Evolutionary conservation across 371 early-diverging fungal genomes (phyloP).

Genomic region (Dichotomocladium elegans): DNA sequence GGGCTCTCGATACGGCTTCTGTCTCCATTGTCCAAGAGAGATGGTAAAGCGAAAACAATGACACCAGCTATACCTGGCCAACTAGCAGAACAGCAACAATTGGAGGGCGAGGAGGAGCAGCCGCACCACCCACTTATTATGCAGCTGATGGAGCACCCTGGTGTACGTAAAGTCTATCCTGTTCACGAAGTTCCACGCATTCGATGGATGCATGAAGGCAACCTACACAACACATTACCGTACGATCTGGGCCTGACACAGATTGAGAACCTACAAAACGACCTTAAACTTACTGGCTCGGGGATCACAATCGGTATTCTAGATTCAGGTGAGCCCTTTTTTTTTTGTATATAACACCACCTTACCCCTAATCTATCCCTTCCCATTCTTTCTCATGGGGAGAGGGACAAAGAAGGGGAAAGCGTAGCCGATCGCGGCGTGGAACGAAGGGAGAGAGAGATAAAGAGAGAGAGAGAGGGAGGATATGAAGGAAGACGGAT

Average conservation of each 20-base stretch:
- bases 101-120: neutral
- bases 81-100: neutral
- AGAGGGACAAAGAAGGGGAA: no score
- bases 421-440: no score
- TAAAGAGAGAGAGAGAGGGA: no score
- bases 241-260: constrained; percentile 10
- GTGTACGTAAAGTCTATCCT: constrained; percentile 24
- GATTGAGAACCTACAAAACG: constrained; percentile 4
- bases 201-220: constrained; percentile 10
- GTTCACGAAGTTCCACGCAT: constrained; percentile 25
- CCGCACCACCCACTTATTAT: constrained; percentile 21
- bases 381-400: no score
- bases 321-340: constrained; percentile 17
- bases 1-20: constrained; percentile 20
- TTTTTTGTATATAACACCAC: no score
- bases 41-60: no score
- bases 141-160: constrained; percentile 12
- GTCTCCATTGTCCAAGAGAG: no score
- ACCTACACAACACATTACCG: constrained; percentile 3
- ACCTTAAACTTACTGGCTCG: constrained; percentile 8
- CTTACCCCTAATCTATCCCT: no score
- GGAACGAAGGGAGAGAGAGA: no score
- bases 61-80: no score
- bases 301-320: constrained; percentile 23
- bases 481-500: no score